Base-by-base conservation (phyloP, 805 yeast species). In the Kuraishia ogatae region DNA sequence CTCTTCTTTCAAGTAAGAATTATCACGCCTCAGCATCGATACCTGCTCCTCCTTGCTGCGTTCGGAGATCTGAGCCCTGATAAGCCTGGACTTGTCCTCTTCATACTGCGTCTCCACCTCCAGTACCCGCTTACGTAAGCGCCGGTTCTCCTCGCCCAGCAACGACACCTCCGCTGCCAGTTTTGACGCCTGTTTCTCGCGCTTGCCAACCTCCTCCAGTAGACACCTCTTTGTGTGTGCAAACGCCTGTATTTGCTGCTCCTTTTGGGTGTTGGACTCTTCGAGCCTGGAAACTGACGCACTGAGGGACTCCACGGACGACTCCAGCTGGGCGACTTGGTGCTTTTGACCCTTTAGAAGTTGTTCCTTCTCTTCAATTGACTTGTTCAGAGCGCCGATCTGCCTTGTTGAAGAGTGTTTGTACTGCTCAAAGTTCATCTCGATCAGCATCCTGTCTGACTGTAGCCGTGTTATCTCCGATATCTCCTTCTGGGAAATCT, bases 131-230 rank as follows among this genome's bases (percentile, higher is more conserved):
- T 66, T 57, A 47, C 80, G 75, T 2, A 79, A 61, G 67, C 76
- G 68, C 19, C 70, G 73, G 56, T 73, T 79, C 53, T 68, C 71
- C 43, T 69, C 66, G 20, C 73, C 68, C 19, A 74, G 59, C n/a
- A 71, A 65, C 23, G 71, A 73, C 5, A 78, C 54, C 53, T 80
- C 82, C 54, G 73, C 79, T 39, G 67, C 66, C 6, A 73, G 59
- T 10, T 62, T 64, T 4, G 63, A 64, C 13, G 71, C 59, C 54
- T 74, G 73, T 43, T 65, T 66, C 56, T 73, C 75, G 56, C 72
- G 74, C 47, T 64, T 62, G 52, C 67, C 71, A 11, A 75, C 54
- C 50, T 73, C 55, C 48, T 73, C 73, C 51, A 70, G 60, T 1
- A 71, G 68, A 4, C 63, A 60, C 22, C 64, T 59, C 35, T 70